Conservation (phyloP, 805 yeast genomes). For the Monosporozyma aerobia region DNA sequence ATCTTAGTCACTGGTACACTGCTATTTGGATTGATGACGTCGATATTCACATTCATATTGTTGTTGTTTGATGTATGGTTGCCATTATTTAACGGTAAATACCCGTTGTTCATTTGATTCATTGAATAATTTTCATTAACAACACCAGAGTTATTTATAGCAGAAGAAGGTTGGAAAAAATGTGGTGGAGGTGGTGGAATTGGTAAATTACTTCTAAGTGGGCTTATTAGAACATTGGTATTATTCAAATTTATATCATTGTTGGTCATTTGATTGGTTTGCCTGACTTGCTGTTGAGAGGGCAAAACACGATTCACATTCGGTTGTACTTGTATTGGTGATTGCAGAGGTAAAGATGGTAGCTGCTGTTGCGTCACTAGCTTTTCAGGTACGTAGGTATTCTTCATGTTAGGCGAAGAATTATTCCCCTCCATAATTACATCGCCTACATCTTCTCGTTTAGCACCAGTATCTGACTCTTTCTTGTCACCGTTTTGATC, state of each 20-base stretch:
- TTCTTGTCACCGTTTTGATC: neutral
- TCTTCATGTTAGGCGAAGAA: neutral
- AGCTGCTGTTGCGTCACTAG: neutral
- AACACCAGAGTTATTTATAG: neutral
- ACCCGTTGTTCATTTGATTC: neutral
- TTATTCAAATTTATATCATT: neutral
- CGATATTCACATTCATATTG: neutral
- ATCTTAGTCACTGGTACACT: too few relatives aligned
- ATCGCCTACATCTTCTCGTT: neutral
- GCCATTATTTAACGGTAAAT: neutral
- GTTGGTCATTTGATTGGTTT: neutral
- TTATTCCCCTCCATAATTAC: neutral
- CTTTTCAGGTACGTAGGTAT: neutral
- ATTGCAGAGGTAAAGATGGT: neutral
- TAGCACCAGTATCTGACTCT: neutral
- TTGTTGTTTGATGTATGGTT: neutral
- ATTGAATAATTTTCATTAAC: neutral
- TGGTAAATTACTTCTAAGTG: neutral
- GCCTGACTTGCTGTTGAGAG: neutral
- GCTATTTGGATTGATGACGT: neutral
- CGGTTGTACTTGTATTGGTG: neutral
- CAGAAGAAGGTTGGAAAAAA: neutral
- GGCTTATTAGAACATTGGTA: neutral
- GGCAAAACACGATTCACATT: neutral
- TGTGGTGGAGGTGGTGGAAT: neutral